A percentile compares a stretch with the other conserved stretches of the same genome.
phyloP scores from a whole-genome alignment of 768 basidiomycete species.

The Kwoniella europaea region DNA sequence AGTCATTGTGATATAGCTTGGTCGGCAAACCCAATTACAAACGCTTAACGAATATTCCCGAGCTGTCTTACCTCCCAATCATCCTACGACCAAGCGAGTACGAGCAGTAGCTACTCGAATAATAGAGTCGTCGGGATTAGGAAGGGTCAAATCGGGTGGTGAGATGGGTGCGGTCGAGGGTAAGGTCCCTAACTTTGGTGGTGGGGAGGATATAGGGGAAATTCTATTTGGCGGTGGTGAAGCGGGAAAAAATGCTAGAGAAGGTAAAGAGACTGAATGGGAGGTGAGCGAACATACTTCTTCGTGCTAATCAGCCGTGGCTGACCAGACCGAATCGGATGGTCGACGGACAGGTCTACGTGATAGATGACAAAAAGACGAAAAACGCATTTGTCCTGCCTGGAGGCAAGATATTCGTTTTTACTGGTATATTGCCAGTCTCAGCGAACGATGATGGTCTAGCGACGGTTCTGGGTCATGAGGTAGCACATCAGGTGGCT shows the following conservation, averaged over 20 bases:
- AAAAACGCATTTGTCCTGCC: conserved; percentile 80
- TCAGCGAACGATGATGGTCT: conserved; percentile 78
- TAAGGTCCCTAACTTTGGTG: conserved; percentile 43
- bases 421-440: conserved; percentile 83
- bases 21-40: conserved; percentile 57
- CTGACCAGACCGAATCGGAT: too few relatives aligned
- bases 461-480: conserved; percentile 82
- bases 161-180: conserved; percentile 48
- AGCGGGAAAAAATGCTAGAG: conserved; percentile 20
- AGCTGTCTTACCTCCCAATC: conserved; percentile 69
- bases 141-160: conserved; percentile 62
- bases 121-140: conserved; percentile 73
- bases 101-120: conserved; percentile 71
- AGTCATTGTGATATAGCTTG: conserved; percentile 31
- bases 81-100: conserved; percentile 72
- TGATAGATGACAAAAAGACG: conserved; percentile 72
- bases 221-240: conserved; percentile 44
- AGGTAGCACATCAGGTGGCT: conserved; percentile 70
- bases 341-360: conserved; percentile 65
- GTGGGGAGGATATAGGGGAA: conserved; percentile 37
- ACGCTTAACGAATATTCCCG: conserved; percentile 65
- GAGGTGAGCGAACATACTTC: conserved; percentile 43
- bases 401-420: conserved; percentile 78
- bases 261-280: conserved; percentile 55
- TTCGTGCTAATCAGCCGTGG: too few relatives aligned